A percentile compares a stretch with the other conserved stretches of the same genome.
Evolutionary conservation across 805 yeast species (phyloP).

Genomic region (Torulaspora microellipsoides): DNA sequence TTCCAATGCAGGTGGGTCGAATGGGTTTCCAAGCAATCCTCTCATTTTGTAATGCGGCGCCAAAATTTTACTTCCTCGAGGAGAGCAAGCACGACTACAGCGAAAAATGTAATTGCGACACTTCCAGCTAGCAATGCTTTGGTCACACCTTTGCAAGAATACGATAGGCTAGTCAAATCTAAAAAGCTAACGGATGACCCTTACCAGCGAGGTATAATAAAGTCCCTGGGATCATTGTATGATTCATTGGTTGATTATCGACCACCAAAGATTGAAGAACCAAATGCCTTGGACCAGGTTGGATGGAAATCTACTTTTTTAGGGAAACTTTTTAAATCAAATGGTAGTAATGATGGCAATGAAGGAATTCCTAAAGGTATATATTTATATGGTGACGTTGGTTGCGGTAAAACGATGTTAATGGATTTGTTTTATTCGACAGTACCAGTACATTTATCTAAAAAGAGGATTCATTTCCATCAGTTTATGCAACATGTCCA

Average conservation of each 20-base stretch:
- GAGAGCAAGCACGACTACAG: not conserved
- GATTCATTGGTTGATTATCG: conserved; percentile 46
- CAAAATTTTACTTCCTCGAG: not conserved
- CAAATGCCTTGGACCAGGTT: conserved; percentile 41
- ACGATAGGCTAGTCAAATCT: conserved; percentile 44
- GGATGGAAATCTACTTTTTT: conserved; percentile 43
- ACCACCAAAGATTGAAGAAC: conserved; percentile 58
- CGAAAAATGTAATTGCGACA: not conserved
- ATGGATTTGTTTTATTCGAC: conserved; percentile 93
- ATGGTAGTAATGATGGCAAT: conserved; percentile 10
- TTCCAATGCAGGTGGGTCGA: too few relatives aligned
- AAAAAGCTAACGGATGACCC: conserved; percentile 65
- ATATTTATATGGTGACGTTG: conserved; percentile 94
- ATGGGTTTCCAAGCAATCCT: too few relatives aligned
- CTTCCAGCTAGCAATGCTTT: conserved; percentile 4
- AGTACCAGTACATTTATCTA: conserved; percentile 71
- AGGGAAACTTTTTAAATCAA: conserved; percentile 19
- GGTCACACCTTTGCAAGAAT: conserved; percentile 47
- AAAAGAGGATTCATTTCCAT: conserved; percentile 86
- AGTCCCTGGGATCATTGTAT: conserved; percentile 58
- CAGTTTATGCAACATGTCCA: conserved; percentile 95
- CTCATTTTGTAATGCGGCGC: not conserved
- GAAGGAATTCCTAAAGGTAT: conserved; percentile 68
- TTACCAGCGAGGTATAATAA: conserved; percentile 71
- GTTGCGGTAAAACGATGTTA: conserved; percentile 97